A percentile compares a stretch with the other conserved stretches of the same genome.
Evolutionary conservation across 225 moss, liverwort and hornwort genomes (phyloP).

Genomic region (Rhytidiadelphus loreus): DNA sequence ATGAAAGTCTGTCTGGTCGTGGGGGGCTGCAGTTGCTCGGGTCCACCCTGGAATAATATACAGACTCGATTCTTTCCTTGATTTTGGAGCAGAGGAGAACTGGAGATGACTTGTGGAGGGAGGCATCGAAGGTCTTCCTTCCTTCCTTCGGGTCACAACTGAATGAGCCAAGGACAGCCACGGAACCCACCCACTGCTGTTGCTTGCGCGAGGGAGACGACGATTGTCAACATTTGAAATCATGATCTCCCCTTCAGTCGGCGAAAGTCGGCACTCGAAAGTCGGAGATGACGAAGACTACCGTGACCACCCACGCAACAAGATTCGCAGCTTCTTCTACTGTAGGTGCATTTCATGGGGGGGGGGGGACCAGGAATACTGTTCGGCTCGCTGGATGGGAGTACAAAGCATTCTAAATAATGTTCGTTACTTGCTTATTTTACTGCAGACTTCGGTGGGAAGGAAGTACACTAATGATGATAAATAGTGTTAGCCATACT

Average conservation of each 20-base stretch:
- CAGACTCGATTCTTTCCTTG: neutral
- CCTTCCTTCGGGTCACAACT: too few species aligned
- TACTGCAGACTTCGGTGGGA: too few species aligned
- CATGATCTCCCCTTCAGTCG: neutral
- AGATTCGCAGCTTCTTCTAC: neutral
- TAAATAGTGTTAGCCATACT: too few species aligned
- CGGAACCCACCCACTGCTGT: neutral
- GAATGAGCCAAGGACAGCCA: neutral
- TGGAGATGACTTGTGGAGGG: neutral
- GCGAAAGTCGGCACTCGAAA: constrained; percentile 16
- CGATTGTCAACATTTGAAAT: too few species aligned
- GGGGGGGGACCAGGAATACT: neutral
- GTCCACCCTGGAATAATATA: neutral
- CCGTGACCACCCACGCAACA: neutral
- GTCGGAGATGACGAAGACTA: neutral
- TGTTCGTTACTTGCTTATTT: too few species aligned
- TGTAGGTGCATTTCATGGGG: too few species aligned
- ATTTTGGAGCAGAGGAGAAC: too few species aligned
- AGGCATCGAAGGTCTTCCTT: too few species aligned
- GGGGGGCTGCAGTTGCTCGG: neutral
- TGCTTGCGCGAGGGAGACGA: too few species aligned
- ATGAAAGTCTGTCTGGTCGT: neutral
- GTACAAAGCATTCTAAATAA: too few species aligned
- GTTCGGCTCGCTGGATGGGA: too few species aligned
- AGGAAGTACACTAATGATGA: too few species aligned